These are phyloP conservation scores for Cantharellus anzutake DNA, from an alignment of 768 basidiomycete genomes.

Conservation along the genomic window DNA sequence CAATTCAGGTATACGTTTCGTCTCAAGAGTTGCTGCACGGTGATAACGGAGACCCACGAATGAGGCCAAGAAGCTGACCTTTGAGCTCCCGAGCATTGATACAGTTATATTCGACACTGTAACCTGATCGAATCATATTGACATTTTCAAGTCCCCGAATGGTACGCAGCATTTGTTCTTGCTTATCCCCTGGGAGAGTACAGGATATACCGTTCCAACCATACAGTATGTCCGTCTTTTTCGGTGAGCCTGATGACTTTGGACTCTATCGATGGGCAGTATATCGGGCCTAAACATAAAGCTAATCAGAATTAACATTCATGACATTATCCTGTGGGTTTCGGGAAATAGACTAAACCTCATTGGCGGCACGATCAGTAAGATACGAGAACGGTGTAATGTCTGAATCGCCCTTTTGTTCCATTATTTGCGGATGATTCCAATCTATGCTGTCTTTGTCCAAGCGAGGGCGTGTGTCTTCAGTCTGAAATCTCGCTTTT, in stretches of 20 bases:
- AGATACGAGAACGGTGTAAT: conserved; percentile 65
- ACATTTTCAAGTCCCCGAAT: conserved; percentile 73
- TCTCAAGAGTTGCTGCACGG: conserved; percentile 73
- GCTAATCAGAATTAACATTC: background rate
- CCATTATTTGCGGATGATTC: conserved; percentile 29
- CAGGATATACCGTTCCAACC: conserved; percentile 86
- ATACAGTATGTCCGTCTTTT: conserved; percentile 52
- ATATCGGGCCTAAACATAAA: conserved; percentile 60
- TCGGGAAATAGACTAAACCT: conserved; percentile 23
- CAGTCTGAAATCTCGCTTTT: conserved; percentile 44
- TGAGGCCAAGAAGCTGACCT: conserved; percentile 29
- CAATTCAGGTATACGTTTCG: conserved; percentile 58
- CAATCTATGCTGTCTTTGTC: conserved; percentile 56
- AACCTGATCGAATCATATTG: conserved; percentile 66
- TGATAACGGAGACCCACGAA: background rate
- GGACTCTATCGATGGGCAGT: conserved; percentile 80
- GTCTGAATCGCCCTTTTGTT: conserved; percentile 44
- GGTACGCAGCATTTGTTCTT: conserved; percentile 66
- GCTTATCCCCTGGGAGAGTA: conserved; percentile 71
- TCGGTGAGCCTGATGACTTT: conserved; percentile 66
- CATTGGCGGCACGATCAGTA: conserved; percentile 44
- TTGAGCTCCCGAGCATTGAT: conserved; percentile 68
- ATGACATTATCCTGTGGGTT: background rate
- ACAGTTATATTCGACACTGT: conserved; percentile 87
- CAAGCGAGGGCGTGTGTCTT: conserved; percentile 59